Base-by-base conservation (phyloP, 371 early-diverging fungal species). In the Apophysomyces sp. region DNA sequence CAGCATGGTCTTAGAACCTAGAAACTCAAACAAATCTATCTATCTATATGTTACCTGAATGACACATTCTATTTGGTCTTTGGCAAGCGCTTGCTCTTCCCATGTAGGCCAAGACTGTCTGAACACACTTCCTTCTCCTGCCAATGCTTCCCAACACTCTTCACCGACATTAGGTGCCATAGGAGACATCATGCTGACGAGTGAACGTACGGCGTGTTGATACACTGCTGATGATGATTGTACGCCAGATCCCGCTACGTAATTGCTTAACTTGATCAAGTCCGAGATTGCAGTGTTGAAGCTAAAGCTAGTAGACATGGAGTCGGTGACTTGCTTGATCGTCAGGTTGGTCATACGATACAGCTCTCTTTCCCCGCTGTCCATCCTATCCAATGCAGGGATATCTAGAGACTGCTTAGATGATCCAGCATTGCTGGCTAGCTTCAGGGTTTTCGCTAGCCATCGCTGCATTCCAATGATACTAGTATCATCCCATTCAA, bases 401-500 rank as follows among this genome's bases (percentile, higher is more conserved):
- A 61, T 13, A 31, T 24, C 16, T 3, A 31, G 29, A 9, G 39
- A 28, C 24, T 3, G 6, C 8, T 32, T 40, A 9, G 58, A 51
- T 9, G 27, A n/a, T 4, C 60, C 30, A 6, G 44, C 57, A 11
- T 65, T 32, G 36, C 66, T 58, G 1, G 76, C 70, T 1, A 74
- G 40, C 16, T 75, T 77, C 4, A 76, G 66, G 1, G 88, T 82
- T 32, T 87, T 84, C 34, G 71, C 56, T 44, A 94, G 71, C 90
- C 92, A 96, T 31, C 96, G 80, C 68, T 91, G 89, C 93, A 95
- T 94, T 7, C 98, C 98, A 6, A 94, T 83, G 54, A 96, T 93
- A 62, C 93, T 94, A 27, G 82, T 70, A 41, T 92, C 92, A 60
- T 97, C 95, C 95, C 97, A 97, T 64, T 92, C 89, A 3, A 97